phyloP scores from a whole-genome alignment of 2,329 filamentous ascomycete species.

The Diaporthe australafricana region DNA sequence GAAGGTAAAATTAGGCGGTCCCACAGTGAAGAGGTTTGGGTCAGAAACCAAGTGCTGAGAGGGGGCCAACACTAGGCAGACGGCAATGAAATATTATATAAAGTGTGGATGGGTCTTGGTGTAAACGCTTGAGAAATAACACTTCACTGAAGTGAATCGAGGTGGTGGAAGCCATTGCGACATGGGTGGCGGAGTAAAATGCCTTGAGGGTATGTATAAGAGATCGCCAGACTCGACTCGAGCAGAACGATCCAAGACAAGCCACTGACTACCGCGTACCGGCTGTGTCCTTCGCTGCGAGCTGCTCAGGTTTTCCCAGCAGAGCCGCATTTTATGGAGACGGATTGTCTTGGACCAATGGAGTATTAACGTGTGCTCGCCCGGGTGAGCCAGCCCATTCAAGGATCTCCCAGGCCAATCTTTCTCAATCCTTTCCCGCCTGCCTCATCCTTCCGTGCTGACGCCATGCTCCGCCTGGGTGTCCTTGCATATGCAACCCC shows the following conservation, averaged over 20 bases:
- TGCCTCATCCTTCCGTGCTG: slow-evolving; percentile 33
- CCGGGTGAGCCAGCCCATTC: slow-evolving; percentile 15
- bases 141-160: slow-evolving; percentile 22
- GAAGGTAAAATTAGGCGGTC: not conserved
- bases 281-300: not conserved
- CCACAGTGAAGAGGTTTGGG: not conserved
- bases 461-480: slow-evolving; percentile 32
- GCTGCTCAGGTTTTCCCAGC: slow-evolving; percentile 23
- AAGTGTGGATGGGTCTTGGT: not conserved
- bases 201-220: slow-evolving; percentile 37
- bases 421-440: slow-evolving; percentile 25
- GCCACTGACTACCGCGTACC: not conserved
- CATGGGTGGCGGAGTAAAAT: slow-evolving; percentile 33
- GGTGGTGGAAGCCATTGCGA: slow-evolving; percentile 30
- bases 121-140: not conserved
- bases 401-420: slow-evolving; percentile 1
- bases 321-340: slow-evolving; percentile 36
- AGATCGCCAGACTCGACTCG: slow-evolving; percentile 26
- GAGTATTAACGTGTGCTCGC: not conserved
- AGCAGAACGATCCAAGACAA: slow-evolving; percentile 17
- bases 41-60: slow-evolving; percentile 10
- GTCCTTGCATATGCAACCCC: slow-evolving; percentile 28
- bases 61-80: slow-evolving; percentile 23
- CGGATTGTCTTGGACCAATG: slow-evolving; percentile 5
- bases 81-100: slow-evolving; percentile 24